Evolutionary conservation across 345 rosid genomes (phyloP).

Genomic region (Raphanus raphanistrum): DNA sequence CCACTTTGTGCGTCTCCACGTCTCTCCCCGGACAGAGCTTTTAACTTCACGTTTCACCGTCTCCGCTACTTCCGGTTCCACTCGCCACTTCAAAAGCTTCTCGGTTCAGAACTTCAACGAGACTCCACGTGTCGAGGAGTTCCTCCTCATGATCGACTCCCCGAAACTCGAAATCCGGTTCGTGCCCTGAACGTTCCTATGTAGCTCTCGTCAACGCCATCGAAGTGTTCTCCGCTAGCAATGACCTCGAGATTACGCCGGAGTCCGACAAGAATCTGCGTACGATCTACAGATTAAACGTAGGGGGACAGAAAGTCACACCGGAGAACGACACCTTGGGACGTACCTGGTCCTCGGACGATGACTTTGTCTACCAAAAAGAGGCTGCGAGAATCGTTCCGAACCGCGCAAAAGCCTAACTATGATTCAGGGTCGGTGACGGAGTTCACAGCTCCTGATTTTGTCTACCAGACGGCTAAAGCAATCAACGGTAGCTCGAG

Average conservation of each 20-base stretch:
- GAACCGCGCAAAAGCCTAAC: not conserved
- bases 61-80: constrained; percentile 26
- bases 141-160: constrained; percentile 34
- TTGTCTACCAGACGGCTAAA: constrained; percentile 48
- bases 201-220: constrained; percentile 65
- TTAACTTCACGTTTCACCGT: constrained; percentile 22
- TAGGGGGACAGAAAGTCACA: constrained; percentile 59
- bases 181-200: constrained; percentile 42
- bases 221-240: constrained; percentile 50
- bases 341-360: constrained; percentile 54
- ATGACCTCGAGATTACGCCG: constrained; percentile 5
- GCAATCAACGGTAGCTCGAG: not conserved
- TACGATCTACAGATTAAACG: constrained; percentile 54
- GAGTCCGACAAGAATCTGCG: constrained; percentile 17
- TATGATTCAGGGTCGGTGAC: not conserved
- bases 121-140: constrained; percentile 44
- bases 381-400: not conserved
- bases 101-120: not conserved
- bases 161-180: constrained; percentile 36
- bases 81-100: constrained; percentile 39
- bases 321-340: constrained; percentile 59
- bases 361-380: not conserved
- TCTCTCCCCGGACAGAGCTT: constrained; percentile 41
- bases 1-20: constrained; percentile 48
- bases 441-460: constrained; percentile 44